These are phyloP conservation scores for Megacollybia marginata DNA, from an alignment of 768 basidiomycete genomes.

Conservation along the genomic window DNA sequence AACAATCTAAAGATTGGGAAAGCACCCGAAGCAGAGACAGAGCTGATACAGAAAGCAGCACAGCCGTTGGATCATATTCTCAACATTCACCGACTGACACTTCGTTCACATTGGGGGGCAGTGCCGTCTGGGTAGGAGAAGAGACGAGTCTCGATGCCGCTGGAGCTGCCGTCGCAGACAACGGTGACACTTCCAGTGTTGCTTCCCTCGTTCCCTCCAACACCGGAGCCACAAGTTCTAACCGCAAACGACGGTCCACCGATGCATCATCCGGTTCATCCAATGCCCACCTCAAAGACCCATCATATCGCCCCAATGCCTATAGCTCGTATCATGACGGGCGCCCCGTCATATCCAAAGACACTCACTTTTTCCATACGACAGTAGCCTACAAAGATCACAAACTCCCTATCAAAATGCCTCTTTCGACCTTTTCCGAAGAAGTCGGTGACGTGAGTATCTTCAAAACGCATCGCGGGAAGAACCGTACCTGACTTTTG, in stretches of 20 bases:
- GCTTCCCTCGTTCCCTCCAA: conserved; percentile 31
- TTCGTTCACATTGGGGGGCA: conserved; percentile 73
- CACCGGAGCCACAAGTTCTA: conserved; percentile 26
- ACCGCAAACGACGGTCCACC: conserved; percentile 55
- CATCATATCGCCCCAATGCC: conserved; percentile 24
- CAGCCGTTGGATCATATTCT: conserved; percentile 20
- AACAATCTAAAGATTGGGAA: conserved; percentile 20
- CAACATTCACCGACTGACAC: conserved; percentile 57
- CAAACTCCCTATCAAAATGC: conserved; percentile 84
- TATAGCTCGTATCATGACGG: conserved; percentile 40
- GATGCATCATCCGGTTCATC: conserved; percentile 74
- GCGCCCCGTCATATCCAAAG: conserved; percentile 53
- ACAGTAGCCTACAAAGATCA: conserved; percentile 78
- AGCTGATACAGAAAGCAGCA: conserved; percentile 31
- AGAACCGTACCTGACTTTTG: background rate
- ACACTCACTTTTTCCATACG: conserved; percentile 93
- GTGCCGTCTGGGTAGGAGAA: conserved; percentile 80
- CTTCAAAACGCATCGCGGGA: background rate
- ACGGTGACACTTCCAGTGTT: conserved; percentile 38
- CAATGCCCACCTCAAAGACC: conserved; percentile 31
- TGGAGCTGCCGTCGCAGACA: conserved; percentile 33
- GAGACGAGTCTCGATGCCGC: conserved; percentile 54
- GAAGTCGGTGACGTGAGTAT: conserved; percentile 89
- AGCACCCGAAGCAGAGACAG: conserved; percentile 18
- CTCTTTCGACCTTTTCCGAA: conserved; percentile 81